A percentile compares a stretch with the other conserved stretches of the same genome.
These are phyloP conservation scores for Eimeria zaria DNA, from an alignment of 169 alveolate species.

Conservation along the genomic window DNA sequence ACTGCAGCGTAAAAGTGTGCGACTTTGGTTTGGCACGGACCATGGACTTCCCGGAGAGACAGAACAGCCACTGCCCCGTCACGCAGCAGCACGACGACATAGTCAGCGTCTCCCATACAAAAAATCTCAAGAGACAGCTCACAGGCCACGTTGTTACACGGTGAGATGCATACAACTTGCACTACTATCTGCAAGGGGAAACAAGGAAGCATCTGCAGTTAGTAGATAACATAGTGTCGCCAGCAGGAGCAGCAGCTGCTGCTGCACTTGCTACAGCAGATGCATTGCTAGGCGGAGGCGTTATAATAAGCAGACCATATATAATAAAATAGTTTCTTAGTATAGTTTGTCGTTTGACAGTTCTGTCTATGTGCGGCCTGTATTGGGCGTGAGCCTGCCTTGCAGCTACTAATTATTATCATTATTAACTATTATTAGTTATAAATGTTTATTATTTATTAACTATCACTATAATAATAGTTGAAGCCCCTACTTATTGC, in stretches of 20 bases:
- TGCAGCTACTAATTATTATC: too few species aligned
- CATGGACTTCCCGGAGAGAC: constrained; percentile 71
- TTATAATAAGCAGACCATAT: neutral
- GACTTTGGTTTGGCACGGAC: constrained; percentile 99
- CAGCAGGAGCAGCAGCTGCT: neutral
- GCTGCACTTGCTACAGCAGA: neutral
- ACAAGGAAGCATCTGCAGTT: neutral
- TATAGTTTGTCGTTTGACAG: neutral
- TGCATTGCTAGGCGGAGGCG: neutral
- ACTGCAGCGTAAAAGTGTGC: constrained; percentile 99
- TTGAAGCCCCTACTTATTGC: neutral
- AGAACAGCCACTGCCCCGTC: constrained; percentile 68
- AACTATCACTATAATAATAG: too few species aligned
- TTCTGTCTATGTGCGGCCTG: neutral
- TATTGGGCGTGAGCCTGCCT: too few species aligned
- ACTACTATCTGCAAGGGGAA: neutral
- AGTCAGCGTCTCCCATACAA: constrained; percentile 84
- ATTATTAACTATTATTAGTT: too few species aligned
- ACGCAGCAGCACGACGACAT: constrained; percentile 82
- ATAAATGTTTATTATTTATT: too few species aligned
- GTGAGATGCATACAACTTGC: neutral
- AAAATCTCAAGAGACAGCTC: constrained; percentile 95
- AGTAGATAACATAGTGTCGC: neutral
- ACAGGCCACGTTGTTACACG: constrained; percentile 99
- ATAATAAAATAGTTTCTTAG: neutral